Evolutionary conservation across 2,329 filamentous ascomycete species (phyloP), one percentile per base, ranked within the genome.

Genomic region (Diaporthe capsici): DNA sequence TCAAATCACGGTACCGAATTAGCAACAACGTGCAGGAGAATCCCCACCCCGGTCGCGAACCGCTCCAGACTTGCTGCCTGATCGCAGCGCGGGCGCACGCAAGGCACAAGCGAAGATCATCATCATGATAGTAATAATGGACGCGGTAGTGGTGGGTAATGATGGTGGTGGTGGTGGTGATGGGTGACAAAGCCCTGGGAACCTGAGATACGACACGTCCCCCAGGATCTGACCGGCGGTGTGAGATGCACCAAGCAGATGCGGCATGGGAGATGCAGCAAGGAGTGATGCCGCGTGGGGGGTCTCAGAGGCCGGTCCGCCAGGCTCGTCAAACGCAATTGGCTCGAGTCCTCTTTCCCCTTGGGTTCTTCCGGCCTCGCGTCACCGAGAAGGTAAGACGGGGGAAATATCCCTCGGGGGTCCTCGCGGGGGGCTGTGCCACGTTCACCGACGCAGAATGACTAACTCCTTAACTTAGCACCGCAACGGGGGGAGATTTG

Each of bases 231-330:
- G 61, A 55, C 75, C 72, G 75, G 75, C 75, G 75, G 75, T 76
- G 75, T 76, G 75, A 76, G 75, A 76, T 71, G 65, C 58, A 72
- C 15, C 58, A 42, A 58, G 25, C 34, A 68, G 37, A 58, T 71
- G 68, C 42, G 53, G 51, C 55, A 63, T 51, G 42, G 47, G n/a
- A 55, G 58, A 28, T 57, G 49, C 71, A 57, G 71, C 58, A 57
- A 63, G 47, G 37, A 44, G 42, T 31, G 31, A 17, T 51, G 47
- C 37, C 34, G 53, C 37, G 71, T 44, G 71, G 57, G 44, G 71
- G 71, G 65, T 55, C 49, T 70, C 49, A 31, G 31, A 10, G 42
- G 28, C 34, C 57, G 25, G 57, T 22, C 57, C 28, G 42, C 5
- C 31, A 10, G 15, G 34, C 47, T 55, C 49, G 37, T 42, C 65